Conservation (phyloP, 495 filamentous ascomycete genomes). For the Podospora tetraspora region DNA sequence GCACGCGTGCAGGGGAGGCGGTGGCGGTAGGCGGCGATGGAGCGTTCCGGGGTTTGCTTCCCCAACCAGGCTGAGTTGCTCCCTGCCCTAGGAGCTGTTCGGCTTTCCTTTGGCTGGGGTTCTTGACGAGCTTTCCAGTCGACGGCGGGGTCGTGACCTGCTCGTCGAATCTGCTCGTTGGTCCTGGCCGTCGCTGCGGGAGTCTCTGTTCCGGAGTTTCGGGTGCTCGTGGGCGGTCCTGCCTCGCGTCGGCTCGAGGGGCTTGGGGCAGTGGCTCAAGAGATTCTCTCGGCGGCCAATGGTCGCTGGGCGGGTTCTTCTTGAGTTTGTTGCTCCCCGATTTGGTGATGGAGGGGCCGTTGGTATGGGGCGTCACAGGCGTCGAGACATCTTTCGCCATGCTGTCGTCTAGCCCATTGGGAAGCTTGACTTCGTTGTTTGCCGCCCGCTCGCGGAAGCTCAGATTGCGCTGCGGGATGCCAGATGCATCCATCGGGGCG, state of each 20-base stretch:
- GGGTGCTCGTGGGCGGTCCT: not conserved
- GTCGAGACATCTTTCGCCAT: conserved; percentile 18
- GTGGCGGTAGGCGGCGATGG: conserved; percentile 7
- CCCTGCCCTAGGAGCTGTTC: conserved; percentile 26
- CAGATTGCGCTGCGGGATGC: conserved; percentile 42
- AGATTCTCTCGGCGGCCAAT: conserved; percentile 31
- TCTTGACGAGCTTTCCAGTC: conserved; percentile 19
- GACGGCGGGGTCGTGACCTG: conserved; percentile 14
- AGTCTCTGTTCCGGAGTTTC: conserved; percentile 7
- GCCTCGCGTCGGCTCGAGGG: not conserved
- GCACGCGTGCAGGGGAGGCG: conserved; percentile 4
- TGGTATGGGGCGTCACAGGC: conserved; percentile 24
- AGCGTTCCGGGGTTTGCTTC: conserved; percentile 8
- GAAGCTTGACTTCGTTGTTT: conserved; percentile 30
- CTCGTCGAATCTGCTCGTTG: conserved; percentile 5
- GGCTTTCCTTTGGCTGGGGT: conserved; percentile 26
- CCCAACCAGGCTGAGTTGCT: conserved; percentile 7
- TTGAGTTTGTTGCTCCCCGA: conserved; percentile 45
- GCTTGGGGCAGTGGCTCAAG: conserved; percentile 7
- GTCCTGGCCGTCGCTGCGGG: not conserved
- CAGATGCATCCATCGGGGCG: conserved; percentile 18
- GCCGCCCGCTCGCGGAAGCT: conserved; percentile 48
- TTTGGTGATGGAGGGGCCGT: conserved; percentile 29
- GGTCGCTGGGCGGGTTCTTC: conserved; percentile 41
- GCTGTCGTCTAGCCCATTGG: conserved; percentile 24